Evolutionary conservation across 192 early-diverging fungal species (phyloP).

Genomic region (Coemansia pectinata): DNA sequence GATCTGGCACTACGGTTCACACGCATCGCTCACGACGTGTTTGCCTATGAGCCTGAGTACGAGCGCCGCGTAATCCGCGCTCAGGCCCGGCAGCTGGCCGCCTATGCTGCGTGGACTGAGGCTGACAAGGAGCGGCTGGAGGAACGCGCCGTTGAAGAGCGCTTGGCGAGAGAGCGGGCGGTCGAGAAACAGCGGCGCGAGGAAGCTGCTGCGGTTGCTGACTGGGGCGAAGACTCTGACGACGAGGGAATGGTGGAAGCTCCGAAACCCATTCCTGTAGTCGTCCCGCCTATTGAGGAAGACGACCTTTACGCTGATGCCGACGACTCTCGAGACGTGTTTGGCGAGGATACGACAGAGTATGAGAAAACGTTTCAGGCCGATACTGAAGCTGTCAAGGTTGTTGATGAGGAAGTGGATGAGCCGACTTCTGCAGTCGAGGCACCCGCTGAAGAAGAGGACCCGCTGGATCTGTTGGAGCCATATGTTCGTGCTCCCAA

Average conservation of each 20-base stretch:
- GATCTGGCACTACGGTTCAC: constrained; percentile 34
- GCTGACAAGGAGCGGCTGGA: constrained; percentile 16
- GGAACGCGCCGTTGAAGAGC: constrained; percentile 11
- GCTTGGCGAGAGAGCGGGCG: constrained; percentile 14
- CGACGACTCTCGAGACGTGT: neutral
- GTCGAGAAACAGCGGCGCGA: constrained; percentile 24
- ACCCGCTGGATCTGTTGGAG: constrained; percentile 1
- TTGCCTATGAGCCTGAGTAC: constrained; percentile 47
- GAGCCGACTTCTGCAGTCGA: neutral
- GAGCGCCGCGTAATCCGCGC: constrained; percentile 32
- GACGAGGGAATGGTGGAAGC: neutral
- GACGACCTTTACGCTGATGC: constrained; percentile 24
- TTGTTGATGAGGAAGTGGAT: neutral
- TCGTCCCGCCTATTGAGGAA: neutral
- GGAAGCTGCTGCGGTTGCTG: constrained; percentile 24
- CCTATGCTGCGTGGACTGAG: constrained; percentile 29
- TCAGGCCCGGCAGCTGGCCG: constrained; percentile 22
- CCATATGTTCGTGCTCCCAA: constrained; percentile 25
- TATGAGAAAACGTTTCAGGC: neutral
- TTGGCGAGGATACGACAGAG: neutral
- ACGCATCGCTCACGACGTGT: constrained; percentile 37
- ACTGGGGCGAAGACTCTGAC: constrained; percentile 47
- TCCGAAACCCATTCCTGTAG: neutral
- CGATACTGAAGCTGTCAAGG: neutral
- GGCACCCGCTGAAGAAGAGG: neutral